Percentiles rank a stretch among this genome's conserved stretches.
Conservation (phyloP, 1,139 yeast genomes). For the Blastobotrys capitulatus region DNA sequence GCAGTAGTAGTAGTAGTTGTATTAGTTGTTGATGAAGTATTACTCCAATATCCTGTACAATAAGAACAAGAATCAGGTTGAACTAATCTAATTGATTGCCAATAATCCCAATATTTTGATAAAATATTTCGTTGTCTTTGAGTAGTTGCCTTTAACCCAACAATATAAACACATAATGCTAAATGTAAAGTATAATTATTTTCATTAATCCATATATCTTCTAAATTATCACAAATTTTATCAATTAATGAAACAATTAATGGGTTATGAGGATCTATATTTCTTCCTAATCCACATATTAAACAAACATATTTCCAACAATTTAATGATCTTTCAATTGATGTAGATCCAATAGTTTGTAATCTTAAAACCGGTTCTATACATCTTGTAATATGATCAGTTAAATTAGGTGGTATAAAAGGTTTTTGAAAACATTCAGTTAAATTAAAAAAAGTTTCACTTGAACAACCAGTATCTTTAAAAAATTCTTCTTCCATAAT, state of each 20-base stretch:
- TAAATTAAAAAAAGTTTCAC: slow-evolving; percentile 9
- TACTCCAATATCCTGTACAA: slow-evolving; percentile 15
- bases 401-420: not conserved
- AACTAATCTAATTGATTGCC: slow-evolving; percentile 19
- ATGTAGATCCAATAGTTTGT: not conserved
- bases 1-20: too few species aligned
- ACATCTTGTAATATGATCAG: not conserved
- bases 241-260: slow-evolving; percentile 12
- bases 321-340: not conserved
- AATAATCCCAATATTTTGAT: slow-evolving; percentile 18
- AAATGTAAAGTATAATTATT: slow-evolving; percentile 14
- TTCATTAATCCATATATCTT: not conserved
- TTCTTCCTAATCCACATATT: slow-evolving; percentile 14
- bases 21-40: too few species aligned
- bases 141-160: slow-evolving; percentile 15
- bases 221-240: slow-evolving; percentile 9
- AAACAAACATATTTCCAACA: slow-evolving; percentile 21
- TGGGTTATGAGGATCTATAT: not conserved
- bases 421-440: not conserved
- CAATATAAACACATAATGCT: slow-evolving; percentile 18
- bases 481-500: slow-evolving; percentile 20
- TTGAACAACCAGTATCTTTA: slow-evolving; percentile 20
- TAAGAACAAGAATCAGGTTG: slow-evolving; percentile 19
- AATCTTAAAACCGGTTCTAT: not conserved
- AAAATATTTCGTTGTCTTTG: slow-evolving; percentile 15